Percentiles rank a stretch among this genome's conserved stretches.
Evolutionary conservation across 2,329 filamentous ascomycete genomes (phyloP).

Genomic region (Alternaria dauci): DNA sequence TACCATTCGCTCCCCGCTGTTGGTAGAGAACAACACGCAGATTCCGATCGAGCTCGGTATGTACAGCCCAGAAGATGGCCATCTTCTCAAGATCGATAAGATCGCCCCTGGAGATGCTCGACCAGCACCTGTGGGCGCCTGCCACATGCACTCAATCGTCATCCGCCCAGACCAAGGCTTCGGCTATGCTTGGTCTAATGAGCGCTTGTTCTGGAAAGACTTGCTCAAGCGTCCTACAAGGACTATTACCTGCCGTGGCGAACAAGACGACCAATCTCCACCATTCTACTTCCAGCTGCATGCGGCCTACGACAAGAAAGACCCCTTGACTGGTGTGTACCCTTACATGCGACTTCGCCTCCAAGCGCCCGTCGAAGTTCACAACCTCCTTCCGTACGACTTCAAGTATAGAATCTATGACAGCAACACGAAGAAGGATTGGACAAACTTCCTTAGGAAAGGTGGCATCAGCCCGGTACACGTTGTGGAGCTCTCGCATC

Average conservation of each 20-base stretch:
- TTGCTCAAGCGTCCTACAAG: slow-evolving; percentile 83
- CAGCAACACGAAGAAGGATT: slow-evolving; percentile 97
- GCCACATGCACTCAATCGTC: slow-evolving; percentile 86
- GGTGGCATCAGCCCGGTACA: slow-evolving; percentile 97
- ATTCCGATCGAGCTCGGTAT: slow-evolving; percentile 94
- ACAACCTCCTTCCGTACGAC: slow-evolving; percentile 94
- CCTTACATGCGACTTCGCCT: slow-evolving; percentile 94
- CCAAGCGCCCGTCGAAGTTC: slow-evolving; percentile 89
- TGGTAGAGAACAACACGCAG: slow-evolving; percentile 96
- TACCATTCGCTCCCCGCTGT: slow-evolving; percentile 87
- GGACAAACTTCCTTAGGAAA: slow-evolving; percentile 97
- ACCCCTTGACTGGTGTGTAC: slow-evolving; percentile 84
- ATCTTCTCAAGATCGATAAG: slow-evolving; percentile 97
- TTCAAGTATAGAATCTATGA: slow-evolving; percentile 99
- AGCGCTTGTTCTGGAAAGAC: slow-evolving; percentile 92
- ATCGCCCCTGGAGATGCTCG: slow-evolving; percentile 89
- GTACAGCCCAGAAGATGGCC: slow-evolving; percentile 84
- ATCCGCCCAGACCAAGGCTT: slow-evolving; percentile 94
- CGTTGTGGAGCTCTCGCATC: slow-evolving; percentile 92
- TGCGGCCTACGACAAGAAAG: slow-evolving; percentile 81
- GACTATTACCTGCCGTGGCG: slow-evolving; percentile 87
- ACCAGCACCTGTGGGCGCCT: slow-evolving; percentile 90
- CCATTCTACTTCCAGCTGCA: slow-evolving; percentile 98
- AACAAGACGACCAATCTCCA: slow-evolving; percentile 76
- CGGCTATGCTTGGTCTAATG: slow-evolving; percentile 92